These are phyloP conservation scores for Fusarium palustre DNA, from an alignment of 2,329 filamentous ascomycete genomes.

Conservation along the genomic window DNA sequence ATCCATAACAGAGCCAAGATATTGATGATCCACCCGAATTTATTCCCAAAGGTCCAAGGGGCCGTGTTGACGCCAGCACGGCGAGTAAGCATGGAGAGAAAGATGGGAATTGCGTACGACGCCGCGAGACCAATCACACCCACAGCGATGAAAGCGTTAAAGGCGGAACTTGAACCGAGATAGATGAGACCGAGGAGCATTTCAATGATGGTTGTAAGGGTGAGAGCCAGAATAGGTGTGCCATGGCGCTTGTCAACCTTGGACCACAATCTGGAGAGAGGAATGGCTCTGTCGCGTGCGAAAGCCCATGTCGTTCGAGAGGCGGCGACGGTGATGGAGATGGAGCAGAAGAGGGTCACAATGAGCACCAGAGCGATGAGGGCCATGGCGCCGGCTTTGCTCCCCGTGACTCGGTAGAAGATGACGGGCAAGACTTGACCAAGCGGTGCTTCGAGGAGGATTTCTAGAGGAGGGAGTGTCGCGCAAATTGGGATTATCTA, in stretches of 20 bases:
- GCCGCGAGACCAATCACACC: constrained; percentile 82
- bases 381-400: constrained; percentile 79
- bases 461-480: constrained; percentile 74
- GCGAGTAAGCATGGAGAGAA: constrained; percentile 74
- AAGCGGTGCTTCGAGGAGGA: constrained; percentile 74
- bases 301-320: constrained; percentile 81
- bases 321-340: constrained; percentile 78
- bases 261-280: constrained; percentile 74
- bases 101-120: constrained; percentile 80
- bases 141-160: constrained; percentile 82
- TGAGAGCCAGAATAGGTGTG: constrained; percentile 76
- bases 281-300: constrained; percentile 79
- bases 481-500: constrained; percentile 58
- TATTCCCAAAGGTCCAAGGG: constrained; percentile 72
- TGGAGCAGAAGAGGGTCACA: constrained; percentile 80
- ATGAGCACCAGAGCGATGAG: constrained; percentile 80
- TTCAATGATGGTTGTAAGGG: constrained; percentile 75
- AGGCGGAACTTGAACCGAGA: constrained; percentile 80
- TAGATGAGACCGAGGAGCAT: constrained; percentile 81
- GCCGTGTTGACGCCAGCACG: constrained; percentile 72
- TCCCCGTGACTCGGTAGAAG: constrained; percentile 80
- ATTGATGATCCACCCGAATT: constrained; percentile 76
- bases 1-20: constrained; percentile 76
- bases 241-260: constrained; percentile 73
- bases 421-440: constrained; percentile 80